A percentile compares a stretch with the other conserved stretches of the same genome.
phyloP scores from a whole-genome alignment of 2,329 filamentous ascomycete genomes.

The Cyphellophora europaea region DNA sequence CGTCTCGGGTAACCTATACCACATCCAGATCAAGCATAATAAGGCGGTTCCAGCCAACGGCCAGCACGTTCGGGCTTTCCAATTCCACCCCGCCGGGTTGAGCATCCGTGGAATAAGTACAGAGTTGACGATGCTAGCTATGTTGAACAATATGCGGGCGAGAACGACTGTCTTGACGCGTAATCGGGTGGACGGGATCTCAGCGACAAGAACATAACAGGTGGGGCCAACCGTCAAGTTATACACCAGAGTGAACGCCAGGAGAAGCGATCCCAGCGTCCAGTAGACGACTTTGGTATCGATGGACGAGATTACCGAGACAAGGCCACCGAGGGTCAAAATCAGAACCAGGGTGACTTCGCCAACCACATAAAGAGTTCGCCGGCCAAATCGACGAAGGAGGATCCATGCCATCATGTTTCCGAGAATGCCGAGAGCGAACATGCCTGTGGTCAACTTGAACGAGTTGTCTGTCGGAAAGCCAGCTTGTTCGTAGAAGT shows the following conservation, averaged over 20 bases:
- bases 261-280: conserved; percentile 33
- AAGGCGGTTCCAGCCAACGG: conserved; percentile 31
- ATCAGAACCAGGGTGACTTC: conserved; percentile 49
- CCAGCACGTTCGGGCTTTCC: conserved; percentile 27
- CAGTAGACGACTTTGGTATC: conserved; percentile 20
- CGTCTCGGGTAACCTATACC: conserved; percentile 35
- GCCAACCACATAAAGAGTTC: conserved; percentile 29
- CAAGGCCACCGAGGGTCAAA: conserved; percentile 20
- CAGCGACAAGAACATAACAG: conserved; percentile 44
- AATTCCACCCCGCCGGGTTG: conserved; percentile 24
- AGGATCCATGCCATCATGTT: conserved; percentile 27
- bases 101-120: conserved; percentile 16
- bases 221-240: conserved; percentile 46
- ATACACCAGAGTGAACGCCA: conserved; percentile 46
- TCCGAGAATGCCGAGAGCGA: conserved; percentile 45
- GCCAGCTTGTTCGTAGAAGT: conserved; percentile 27
- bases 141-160: conserved; percentile 20
- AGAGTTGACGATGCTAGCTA: conserved; percentile 16
- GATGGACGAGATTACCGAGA: conserved; percentile 11
- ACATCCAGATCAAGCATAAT: conserved; percentile 31
- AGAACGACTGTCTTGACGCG: conserved; percentile 48
- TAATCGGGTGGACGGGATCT: conserved; percentile 45
- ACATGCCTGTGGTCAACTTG: conserved; percentile 26
- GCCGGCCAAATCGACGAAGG: conserved; percentile 25
- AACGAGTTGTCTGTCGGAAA: conserved; percentile 27